Evolutionary conservation across 257 asterid species (phyloP).

Genomic region (Phtheirospermum japonicum): DNA sequence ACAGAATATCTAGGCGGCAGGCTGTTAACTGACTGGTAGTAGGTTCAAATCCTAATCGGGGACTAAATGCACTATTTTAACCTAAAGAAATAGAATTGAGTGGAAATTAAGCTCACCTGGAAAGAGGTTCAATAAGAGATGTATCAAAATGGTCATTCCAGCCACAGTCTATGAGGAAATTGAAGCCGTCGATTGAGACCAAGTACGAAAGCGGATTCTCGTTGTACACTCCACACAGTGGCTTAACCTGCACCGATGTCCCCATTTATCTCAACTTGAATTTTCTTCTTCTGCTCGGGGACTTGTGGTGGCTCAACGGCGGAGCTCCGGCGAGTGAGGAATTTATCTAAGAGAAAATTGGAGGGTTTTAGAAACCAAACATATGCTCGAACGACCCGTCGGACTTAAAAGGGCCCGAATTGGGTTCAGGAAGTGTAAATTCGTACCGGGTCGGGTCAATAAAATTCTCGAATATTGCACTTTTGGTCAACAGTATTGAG

Average conservation of each 20-base stretch:
- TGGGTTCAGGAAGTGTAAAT: neutral
- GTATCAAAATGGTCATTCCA: conserved; percentile 98
- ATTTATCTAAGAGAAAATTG: neutral
- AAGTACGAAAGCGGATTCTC: conserved; percentile 91
- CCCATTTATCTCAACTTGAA: conserved; percentile 52
- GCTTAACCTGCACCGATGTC: conserved; percentile 95
- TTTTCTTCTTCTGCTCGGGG: neutral
- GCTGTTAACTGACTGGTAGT: neutral
- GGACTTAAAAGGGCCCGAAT: neutral
- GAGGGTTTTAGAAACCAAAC: conserved; percentile 11
- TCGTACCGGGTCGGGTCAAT: neutral
- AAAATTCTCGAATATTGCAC: neutral
- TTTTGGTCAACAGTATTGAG: no score
- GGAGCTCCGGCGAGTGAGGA: conserved; percentile 26
- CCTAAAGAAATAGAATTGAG: neutral
- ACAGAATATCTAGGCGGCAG: neutral
- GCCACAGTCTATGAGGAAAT: conserved; percentile 90
- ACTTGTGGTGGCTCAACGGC: conserved; percentile 16
- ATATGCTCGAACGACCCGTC: neutral
- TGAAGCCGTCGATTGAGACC: conserved; percentile 86
- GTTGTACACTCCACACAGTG: conserved; percentile 88
- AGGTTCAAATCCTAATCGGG: neutral
- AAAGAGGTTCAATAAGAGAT: conserved; percentile 84
- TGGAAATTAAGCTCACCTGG: conserved; percentile 49
- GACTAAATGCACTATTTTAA: neutral